Conservation (phyloP, 1,284 basidiomycete genomes). For the Meira nashicola region DNA sequence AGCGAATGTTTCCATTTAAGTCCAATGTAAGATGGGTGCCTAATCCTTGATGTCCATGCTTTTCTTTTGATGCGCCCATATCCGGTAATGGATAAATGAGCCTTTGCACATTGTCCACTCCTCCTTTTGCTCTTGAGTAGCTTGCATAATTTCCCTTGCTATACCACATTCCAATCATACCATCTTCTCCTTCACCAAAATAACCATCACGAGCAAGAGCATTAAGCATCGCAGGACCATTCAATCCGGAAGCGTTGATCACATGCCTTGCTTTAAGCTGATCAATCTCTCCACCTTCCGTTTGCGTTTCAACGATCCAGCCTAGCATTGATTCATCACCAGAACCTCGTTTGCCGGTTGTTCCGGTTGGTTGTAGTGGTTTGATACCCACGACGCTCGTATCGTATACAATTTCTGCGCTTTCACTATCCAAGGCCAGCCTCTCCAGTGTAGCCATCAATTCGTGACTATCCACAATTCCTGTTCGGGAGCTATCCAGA, state of each 20-base stretch:
- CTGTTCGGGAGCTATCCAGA: slow-evolving; percentile 78
- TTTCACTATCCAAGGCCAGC: slow-evolving; percentile 68
- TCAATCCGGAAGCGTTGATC: slow-evolving; percentile 83
- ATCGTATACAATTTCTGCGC: slow-evolving; percentile 71
- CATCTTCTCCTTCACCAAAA: neutral
- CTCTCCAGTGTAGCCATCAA: slow-evolving; percentile 70
- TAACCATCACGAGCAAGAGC: slow-evolving; percentile 21
- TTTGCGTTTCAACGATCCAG: slow-evolving; percentile 59
- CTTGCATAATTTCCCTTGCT: slow-evolving; percentile 31
- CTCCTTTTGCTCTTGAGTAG: slow-evolving; percentile 46
- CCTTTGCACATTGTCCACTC: slow-evolving; percentile 30
- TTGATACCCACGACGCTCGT: slow-evolving; percentile 87
- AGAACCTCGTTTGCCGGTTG: neutral
- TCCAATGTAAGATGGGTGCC: slow-evolving; percentile 60
- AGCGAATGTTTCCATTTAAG: slow-evolving; percentile 77
- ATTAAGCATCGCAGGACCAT: slow-evolving; percentile 53
- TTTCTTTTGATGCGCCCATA: slow-evolving; percentile 20
- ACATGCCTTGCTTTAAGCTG: slow-evolving; percentile 76
- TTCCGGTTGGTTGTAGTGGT: slow-evolving; percentile 49
- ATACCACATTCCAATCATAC: slow-evolving; percentile 9
- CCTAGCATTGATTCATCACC: slow-evolving; percentile 51
- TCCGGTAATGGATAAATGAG: slow-evolving; percentile 49
- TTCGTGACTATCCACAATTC: slow-evolving; percentile 82
- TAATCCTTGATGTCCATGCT: slow-evolving; percentile 43
- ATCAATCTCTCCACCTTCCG: slow-evolving; percentile 55